Evolutionary conservation across 768 basidiomycete genomes (phyloP).

Genomic region (Termitomyces eurrhizus): DNA sequence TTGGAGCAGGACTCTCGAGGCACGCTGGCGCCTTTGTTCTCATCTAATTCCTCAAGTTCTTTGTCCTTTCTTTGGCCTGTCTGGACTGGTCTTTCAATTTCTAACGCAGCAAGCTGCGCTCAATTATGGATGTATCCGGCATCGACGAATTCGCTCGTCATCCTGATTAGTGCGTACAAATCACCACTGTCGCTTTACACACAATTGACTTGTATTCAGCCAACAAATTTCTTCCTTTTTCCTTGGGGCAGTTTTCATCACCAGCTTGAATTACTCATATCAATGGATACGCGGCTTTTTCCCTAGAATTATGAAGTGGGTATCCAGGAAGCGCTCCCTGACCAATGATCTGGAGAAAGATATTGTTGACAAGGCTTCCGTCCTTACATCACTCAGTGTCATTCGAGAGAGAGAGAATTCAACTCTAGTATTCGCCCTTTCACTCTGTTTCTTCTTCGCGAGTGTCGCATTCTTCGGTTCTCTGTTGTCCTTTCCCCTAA

Average conservation of each 20-base stretch:
- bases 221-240: conserved; percentile 15
- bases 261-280: conserved; percentile 15
- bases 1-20: conserved; percentile 11
- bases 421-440: conserved; percentile 12
- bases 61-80: background rate
- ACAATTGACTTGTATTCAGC: background rate
- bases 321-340: conserved; percentile 1
- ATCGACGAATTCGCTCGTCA: conserved; percentile 11
- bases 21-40: background rate
- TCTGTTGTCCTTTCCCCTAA: conserved; percentile 7
- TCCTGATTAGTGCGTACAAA: conserved; percentile 11
- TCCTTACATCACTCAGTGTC: background rate
- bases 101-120: background rate
- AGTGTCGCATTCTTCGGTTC: conserved; percentile 15
- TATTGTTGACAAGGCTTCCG: conserved; percentile 7
- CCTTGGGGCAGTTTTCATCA: conserved; percentile 16
- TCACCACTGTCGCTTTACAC: background rate
- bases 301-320: conserved; percentile 3
- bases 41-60: background rate
- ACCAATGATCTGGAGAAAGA: conserved; percentile 7
- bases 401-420: conserved; percentile 1
- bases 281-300: conserved; percentile 8
- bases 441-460: conserved; percentile 13
- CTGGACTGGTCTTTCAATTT: conserved; percentile 4
- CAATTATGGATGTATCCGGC: conserved; percentile 3